A percentile compares a stretch with the other conserved stretches of the same genome.
Evolutionary conservation across 495 filamentous ascomycete species (phyloP).

Genomic region (Sordaria brevicollis): DNA sequence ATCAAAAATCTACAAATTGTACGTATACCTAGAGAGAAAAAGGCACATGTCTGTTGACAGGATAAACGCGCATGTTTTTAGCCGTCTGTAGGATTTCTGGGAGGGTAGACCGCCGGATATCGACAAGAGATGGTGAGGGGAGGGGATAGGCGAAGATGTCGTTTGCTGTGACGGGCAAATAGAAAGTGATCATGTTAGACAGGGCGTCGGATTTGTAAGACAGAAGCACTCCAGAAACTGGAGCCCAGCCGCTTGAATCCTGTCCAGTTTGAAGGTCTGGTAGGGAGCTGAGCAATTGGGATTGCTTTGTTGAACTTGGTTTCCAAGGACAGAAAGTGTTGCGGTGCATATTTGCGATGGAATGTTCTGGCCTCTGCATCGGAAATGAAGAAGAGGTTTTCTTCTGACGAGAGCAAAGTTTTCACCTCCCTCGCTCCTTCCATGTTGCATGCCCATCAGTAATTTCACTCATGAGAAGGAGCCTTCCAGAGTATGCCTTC

Average conservation of each 20-base stretch:
- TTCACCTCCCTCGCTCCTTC: not conserved
- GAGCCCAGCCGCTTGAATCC: not conserved
- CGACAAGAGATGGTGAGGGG: not conserved
- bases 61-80: not conserved
- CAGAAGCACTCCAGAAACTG: not conserved
- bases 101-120: not conserved
- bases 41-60: not conserved
- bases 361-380: not conserved
- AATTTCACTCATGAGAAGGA: not conserved
- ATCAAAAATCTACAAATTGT: not conserved
- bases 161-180: not conserved
- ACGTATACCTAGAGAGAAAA: not conserved
- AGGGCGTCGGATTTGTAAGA: not conserved
- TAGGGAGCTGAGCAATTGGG: not conserved
- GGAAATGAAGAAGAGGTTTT: not conserved
- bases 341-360: not conserved
- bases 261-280: not conserved
- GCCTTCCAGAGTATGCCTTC: not conserved
- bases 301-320: not conserved
- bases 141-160: not conserved
- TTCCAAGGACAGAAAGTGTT: not conserved
- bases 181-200: not conserved
- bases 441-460: not conserved
- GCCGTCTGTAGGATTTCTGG: not conserved
- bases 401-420: not conserved